Conservation (phyloP, 1,139 yeast genomes). For the Protomyces pachydermus region DNA sequence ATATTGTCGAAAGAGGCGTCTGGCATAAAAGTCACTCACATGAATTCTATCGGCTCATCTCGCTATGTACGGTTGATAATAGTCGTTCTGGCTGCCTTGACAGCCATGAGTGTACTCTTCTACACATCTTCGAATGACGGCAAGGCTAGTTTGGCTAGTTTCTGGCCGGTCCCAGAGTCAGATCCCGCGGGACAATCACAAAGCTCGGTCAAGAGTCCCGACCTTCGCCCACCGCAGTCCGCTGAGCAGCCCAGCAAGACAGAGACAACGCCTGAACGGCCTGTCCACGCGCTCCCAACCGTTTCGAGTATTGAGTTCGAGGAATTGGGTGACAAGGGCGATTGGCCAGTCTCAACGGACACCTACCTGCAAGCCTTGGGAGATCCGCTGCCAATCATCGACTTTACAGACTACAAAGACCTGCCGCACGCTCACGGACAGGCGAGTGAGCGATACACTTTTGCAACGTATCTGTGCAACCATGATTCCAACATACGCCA, state of each 20-base stretch:
- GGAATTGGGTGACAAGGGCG: not conserved
- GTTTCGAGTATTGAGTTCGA: not conserved
- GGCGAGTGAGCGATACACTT: not conserved
- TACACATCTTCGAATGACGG: not conserved
- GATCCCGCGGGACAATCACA: too few relatives aligned
- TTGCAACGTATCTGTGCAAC: constrained; percentile 12
- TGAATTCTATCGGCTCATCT: not conserved
- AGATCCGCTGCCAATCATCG: constrained; percentile 5
- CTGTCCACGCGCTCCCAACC: not conserved
- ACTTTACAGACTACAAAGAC: not conserved
- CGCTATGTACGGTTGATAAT: not conserved
- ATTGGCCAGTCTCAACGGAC: not conserved
- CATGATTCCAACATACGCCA: constrained; percentile 7
- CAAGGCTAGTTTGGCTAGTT: not conserved
- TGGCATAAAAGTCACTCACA: not conserved
- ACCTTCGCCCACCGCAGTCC: too few relatives aligned
- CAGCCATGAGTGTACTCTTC: not conserved
- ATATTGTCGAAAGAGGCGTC: too few relatives aligned
- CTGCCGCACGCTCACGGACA: constrained; percentile 3
- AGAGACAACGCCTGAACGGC: too few relatives aligned
- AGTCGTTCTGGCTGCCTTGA: not conserved
- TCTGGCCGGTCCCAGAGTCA: not conserved
- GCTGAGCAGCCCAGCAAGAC: too few relatives aligned
- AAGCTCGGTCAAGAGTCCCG: too few relatives aligned
- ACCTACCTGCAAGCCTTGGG: not conserved